Conservation (phyloP, 208 protist genomes). For the Leishmania tropica region DNA sequence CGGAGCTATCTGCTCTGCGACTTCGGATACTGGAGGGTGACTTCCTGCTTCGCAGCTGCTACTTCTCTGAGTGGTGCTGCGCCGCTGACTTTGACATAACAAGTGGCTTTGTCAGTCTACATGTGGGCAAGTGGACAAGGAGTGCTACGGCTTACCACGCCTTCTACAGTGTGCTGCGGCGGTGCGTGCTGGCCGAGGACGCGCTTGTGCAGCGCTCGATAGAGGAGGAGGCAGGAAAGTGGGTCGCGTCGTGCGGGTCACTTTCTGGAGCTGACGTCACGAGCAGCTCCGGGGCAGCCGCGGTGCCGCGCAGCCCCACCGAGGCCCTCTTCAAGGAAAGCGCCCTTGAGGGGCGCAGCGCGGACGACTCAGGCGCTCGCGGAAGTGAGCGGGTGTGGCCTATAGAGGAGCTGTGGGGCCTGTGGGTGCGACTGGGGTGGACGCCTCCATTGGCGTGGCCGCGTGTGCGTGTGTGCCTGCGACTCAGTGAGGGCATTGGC, state of each 20-base stretch:
- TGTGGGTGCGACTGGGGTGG: slow-evolving; percentile 33
- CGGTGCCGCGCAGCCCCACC: not conserved
- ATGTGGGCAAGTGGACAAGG: not conserved
- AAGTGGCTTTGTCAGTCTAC: not conserved
- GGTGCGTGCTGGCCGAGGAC: slow-evolving; percentile 7
- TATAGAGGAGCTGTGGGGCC: slow-evolving; percentile 11
- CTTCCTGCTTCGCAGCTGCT: slow-evolving; percentile 18
- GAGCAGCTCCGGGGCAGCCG: not conserved
- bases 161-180: slow-evolving; percentile 21
- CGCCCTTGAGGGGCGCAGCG: not conserved
- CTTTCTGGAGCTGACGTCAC: not conserved
- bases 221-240: not conserved
- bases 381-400: slow-evolving; percentile 16
- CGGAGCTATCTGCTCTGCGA: not conserved
- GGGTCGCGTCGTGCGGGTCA: not conserved
- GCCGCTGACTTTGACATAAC: slow-evolving; percentile 27
- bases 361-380: not conserved
- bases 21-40: slow-evolving; percentile 13
- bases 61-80: slow-evolving; percentile 33
- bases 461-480: slow-evolving; percentile 11
- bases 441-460: slow-evolving; percentile 4
- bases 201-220: not conserved
- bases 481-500: not conserved
- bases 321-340: slow-evolving; percentile 9
- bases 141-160: not conserved